Base-by-base conservation (phyloP, 1,284 basidiomycete genomes). In the Anthracocystis panici-leucophaei region DNA sequence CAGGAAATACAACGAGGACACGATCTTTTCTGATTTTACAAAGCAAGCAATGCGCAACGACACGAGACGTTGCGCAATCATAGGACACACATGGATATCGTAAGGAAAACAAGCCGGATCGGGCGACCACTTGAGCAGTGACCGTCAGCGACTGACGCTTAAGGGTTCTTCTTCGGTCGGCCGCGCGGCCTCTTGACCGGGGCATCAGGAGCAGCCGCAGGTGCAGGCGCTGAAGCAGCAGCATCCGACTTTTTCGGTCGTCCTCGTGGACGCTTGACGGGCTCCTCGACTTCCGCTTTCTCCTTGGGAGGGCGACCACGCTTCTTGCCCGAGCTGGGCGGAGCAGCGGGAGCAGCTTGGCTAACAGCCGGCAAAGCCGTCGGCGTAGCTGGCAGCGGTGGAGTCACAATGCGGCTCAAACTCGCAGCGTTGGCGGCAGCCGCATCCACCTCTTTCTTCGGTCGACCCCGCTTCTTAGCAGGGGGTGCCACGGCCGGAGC, bases 271-370 rank as follows among this genome's bases (percentile, higher is more conserved):
- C 66, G 68, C 65, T 75, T 75, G 49, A n/a, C 40, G 9, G 62
- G 29, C 52, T 69, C 66, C 45, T 55, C 51, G 18, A 59, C 59
- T 48, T 66, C 62, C 4, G 35, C 38, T 41, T 67, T 65, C 52
- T 64, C 65, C 57, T 70, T 75, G 44, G 66, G 64, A 53, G 67
- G 67, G 27, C 72, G 72, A 3, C 63, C 67, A 18, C 67, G 59
- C 58, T 75, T 75, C 54, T 75, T 71, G 38, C 57, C 57, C 18
- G 60, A 59, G 53, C 53, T 51, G 21, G 67, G 52, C n/a, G 35
- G 12, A 38, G 66, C 20, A 18, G 63, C 51, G 25, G 48, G n/a
- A 16, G 57, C 58, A 40, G 58, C 44, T 48, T 61, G 57, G 21
- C n/a, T 53, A 40, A 46, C 38, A 27, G 57, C 23, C 54, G 60